phyloP scores from a whole-genome alignment of 2,329 filamentous ascomycete species.

The Macroventuria anomochaeta region DNA sequence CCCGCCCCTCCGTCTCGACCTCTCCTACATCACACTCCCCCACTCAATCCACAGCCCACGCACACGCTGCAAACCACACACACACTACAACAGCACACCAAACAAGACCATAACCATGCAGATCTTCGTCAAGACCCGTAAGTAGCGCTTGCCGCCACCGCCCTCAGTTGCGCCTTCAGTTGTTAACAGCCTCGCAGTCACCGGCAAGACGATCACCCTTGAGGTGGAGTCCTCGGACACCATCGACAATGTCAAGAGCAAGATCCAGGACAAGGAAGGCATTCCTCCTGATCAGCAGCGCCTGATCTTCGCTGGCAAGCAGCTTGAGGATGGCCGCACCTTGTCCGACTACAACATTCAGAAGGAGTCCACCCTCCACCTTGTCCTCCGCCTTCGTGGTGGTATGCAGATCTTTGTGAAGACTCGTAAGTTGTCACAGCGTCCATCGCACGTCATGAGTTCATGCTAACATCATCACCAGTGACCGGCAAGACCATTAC shows the following conservation, averaged over 20 bases:
- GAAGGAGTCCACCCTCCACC: slow-evolving; percentile 76
- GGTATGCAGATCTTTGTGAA: slow-evolving; percentile 70
- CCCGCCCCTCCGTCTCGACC: slow-evolving; percentile 22
- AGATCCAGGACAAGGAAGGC: slow-evolving; percentile 98
- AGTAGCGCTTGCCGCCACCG: slow-evolving; percentile 54
- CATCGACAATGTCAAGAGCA: slow-evolving; percentile 95
- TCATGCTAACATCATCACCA: slow-evolving; percentile 46
- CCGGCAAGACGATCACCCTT: slow-evolving; percentile 71
- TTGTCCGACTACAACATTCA: slow-evolving; percentile 95
- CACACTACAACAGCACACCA: slow-evolving; percentile 18
- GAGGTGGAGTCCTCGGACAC: slow-evolving; percentile 79
- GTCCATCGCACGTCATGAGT: slow-evolving; percentile 35
- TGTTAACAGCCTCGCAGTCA: slow-evolving; percentile 58
- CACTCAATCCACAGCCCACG: slow-evolving; percentile 13
- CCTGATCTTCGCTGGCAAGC: slow-evolving; percentile 95
- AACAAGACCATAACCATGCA: slow-evolving; percentile 67
- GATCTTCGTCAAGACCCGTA: slow-evolving; percentile 97
- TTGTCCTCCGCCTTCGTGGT: slow-evolving; percentile 75
- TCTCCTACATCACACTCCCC: slow-evolving; percentile 23
- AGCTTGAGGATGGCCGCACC: slow-evolving; percentile 93
- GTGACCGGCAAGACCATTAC: slow-evolving; percentile 65
- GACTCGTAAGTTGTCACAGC: slow-evolving; percentile 51
- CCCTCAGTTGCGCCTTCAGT: slow-evolving; percentile 14
- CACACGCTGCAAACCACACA: slow-evolving; percentile 15
- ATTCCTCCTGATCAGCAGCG: slow-evolving; percentile 97